A percentile compares a stretch with the other conserved stretches of the same genome.
These are phyloP conservation scores for Mucor saturninus DNA, from an alignment of 371 early-diverging fungal genomes.

Conservation along the genomic window DNA sequence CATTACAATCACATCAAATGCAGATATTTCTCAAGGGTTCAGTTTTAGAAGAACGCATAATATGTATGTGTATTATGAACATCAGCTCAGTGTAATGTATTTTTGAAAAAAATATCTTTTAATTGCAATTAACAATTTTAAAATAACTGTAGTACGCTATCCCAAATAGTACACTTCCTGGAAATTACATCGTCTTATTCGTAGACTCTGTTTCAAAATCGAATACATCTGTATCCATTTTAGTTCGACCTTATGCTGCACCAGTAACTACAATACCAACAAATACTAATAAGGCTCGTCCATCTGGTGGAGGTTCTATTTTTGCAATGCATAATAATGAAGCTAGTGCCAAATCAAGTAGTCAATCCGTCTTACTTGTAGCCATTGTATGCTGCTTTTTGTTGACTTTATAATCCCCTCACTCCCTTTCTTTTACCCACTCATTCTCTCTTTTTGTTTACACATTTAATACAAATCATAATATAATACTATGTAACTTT, in stretches of 20 bases:
- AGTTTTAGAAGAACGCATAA: slow-evolving; percentile 32
- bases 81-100: slow-evolving; percentile 36
- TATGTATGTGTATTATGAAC: slow-evolving; percentile 36
- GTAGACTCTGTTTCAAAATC: slow-evolving; percentile 36
- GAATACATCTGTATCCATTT: slow-evolving; percentile 43
- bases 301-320: slow-evolving; percentile 29
- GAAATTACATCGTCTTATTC: slow-evolving; percentile 42
- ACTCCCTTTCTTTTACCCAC: too few relatives aligned
- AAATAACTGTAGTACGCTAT: slow-evolving; percentile 30
- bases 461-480: slow-evolving; percentile 1
- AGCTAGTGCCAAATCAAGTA: neutral
- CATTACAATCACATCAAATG: slow-evolving; percentile 32
- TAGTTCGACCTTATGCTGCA: slow-evolving; percentile 42
- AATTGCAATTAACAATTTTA: too few relatives aligned
- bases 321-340: slow-evolving; percentile 27
- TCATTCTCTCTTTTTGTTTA: neutral
- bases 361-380: neutral
- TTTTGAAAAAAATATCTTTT: neutral
- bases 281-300: slow-evolving; percentile 22
- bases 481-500: slow-evolving; percentile 6
- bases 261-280: slow-evolving; percentile 22
- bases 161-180: slow-evolving; percentile 36
- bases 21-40: slow-evolving; percentile 42
- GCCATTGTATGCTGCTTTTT: neutral
- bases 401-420: neutral